Percentiles rank a stretch among this genome's conserved stretches.
phyloP scores from a whole-genome alignment of 176 grass and related monocot species.

The Eleusine indica region DNA sequence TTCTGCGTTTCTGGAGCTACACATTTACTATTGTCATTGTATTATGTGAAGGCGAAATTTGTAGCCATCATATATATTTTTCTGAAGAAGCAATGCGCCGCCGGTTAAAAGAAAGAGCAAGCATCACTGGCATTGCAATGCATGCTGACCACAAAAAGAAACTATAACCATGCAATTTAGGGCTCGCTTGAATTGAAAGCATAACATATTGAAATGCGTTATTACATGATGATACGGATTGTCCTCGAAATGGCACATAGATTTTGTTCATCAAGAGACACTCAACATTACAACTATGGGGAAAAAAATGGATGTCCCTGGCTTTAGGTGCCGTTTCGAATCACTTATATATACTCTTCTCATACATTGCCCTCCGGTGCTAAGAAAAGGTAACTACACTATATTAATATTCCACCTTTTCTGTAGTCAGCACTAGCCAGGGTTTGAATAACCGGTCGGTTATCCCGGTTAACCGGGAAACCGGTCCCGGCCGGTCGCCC shows the following conservation, averaged over 20 bases:
- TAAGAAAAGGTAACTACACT: conserved; percentile 16
- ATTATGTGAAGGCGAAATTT: neutral
- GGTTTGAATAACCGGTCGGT: too few relatives aligned
- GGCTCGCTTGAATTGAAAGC: neutral
- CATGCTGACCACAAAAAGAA: neutral
- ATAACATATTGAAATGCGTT: neutral
- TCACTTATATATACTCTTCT: conserved; percentile 14
- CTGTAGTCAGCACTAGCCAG: too few relatives aligned
- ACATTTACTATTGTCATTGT: neutral
- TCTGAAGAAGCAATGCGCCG: neutral
- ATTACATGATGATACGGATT: conserved; percentile 13
- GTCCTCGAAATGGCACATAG: neutral
- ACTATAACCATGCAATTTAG: conserved; percentile 16
- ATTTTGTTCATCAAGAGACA: conserved; percentile 28
- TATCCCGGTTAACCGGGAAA: too few relatives aligned
- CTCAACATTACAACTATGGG: neutral
- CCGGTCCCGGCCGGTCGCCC: too few relatives aligned
- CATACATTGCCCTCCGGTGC: conserved; percentile 18
- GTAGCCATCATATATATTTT: neutral
- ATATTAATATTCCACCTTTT: neutral
- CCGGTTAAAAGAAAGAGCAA: neutral
- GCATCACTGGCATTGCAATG: too few relatives aligned
- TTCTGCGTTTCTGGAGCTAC: neutral
- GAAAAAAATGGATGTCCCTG: neutral
- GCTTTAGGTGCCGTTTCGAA: conserved; percentile 43